These are phyloP conservation scores for Drechslerella dactyloides DNA, from an alignment of 2,329 filamentous ascomycete species.

Conservation along the genomic window DNA sequence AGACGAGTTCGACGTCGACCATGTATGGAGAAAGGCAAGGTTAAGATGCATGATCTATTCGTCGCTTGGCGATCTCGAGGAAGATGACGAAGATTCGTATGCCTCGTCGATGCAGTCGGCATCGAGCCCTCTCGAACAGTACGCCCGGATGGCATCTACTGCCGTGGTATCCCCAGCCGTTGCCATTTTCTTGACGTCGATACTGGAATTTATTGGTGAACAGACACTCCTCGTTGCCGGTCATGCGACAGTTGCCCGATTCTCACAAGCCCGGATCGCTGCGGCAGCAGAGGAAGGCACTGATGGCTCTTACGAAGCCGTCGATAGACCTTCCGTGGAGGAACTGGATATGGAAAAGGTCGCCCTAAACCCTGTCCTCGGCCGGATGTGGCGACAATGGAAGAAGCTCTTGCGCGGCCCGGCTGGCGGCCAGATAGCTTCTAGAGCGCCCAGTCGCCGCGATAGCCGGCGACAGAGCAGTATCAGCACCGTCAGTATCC, in stretches of 20 bases:
- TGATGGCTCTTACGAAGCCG: constrained; percentile 63
- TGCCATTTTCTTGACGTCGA: constrained; percentile 93
- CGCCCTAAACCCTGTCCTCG: constrained; percentile 84
- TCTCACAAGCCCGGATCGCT: constrained; percentile 63
- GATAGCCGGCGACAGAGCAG: constrained; percentile 46
- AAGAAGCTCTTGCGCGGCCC: constrained; percentile 74
- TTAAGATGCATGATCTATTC: constrained; percentile 98
- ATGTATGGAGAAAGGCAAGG: constrained; percentile 91
- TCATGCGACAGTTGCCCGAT: constrained; percentile 77
- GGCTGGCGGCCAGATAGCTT: constrained; percentile 43
- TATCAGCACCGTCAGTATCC: constrained; percentile 43
- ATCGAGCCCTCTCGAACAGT: constrained; percentile 65
- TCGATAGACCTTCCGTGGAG: constrained; percentile 78
- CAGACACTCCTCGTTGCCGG: constrained; percentile 86
- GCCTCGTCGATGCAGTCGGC: constrained; percentile 78
- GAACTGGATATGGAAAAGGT: constrained; percentile 92
- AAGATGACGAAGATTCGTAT: constrained; percentile 92
- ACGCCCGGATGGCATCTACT: constrained; percentile 22
- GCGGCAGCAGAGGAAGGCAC: constrained; percentile 64
- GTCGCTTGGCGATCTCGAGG: constrained; percentile 92
- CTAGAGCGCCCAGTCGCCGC: constrained; percentile 38
- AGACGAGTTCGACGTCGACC: constrained; percentile 83
- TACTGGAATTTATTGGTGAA: constrained; percentile 92
- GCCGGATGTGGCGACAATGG: constrained; percentile 92
- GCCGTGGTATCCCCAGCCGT: constrained; percentile 81